A percentile compares a stretch with the other conserved stretches of the same genome.
These are phyloP conservation scores for Moniliophthora roreri DNA, from an alignment of 1,284 basidiomycete genomes.

Conservation along the genomic window DNA sequence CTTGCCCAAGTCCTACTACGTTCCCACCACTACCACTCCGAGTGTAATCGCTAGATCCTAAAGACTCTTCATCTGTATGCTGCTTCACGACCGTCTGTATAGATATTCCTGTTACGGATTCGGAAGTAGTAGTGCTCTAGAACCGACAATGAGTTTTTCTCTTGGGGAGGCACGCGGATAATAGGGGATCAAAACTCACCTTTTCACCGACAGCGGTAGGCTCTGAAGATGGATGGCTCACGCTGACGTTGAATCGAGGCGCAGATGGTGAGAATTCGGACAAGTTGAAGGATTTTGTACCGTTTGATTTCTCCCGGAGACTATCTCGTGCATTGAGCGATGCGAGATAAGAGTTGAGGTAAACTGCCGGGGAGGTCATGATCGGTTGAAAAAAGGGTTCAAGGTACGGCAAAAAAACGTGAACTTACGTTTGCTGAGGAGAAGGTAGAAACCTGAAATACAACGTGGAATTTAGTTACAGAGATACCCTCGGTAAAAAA, in stretches of 20 bases:
- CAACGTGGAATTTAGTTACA: background rate
- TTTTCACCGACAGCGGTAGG: conserved; percentile 6
- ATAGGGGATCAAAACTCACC: background rate
- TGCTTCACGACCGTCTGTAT: background rate
- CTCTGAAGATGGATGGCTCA: background rate
- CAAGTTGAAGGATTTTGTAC: conserved; percentile 41
- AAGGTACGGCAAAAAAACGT: background rate
- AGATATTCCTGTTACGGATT: background rate
- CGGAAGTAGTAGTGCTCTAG: background rate
- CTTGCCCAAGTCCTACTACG: too few relatives aligned
- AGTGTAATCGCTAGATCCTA: background rate
- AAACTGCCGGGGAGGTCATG: conserved; percentile 25
- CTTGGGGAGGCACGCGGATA: too few relatives aligned
- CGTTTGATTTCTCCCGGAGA: conserved; percentile 34
- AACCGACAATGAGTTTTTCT: background rate
- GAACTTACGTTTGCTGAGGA: conserved; percentile 49
- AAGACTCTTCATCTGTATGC: background rate
- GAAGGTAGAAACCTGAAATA: conserved; percentile 42
- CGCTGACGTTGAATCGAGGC: background rate
- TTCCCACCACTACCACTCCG: background rate
- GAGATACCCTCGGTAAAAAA: conserved; percentile 6
- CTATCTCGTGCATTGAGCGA: conserved; percentile 42
- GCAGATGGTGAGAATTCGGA: conserved; percentile 22
- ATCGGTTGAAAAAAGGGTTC: background rate
- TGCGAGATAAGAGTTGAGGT: conserved; percentile 43